A percentile compares a stretch with the other conserved stretches of the same genome.
phyloP scores from a whole-genome alignment of 768 basidiomycete genomes.

The Mycena belliarum region DNA sequence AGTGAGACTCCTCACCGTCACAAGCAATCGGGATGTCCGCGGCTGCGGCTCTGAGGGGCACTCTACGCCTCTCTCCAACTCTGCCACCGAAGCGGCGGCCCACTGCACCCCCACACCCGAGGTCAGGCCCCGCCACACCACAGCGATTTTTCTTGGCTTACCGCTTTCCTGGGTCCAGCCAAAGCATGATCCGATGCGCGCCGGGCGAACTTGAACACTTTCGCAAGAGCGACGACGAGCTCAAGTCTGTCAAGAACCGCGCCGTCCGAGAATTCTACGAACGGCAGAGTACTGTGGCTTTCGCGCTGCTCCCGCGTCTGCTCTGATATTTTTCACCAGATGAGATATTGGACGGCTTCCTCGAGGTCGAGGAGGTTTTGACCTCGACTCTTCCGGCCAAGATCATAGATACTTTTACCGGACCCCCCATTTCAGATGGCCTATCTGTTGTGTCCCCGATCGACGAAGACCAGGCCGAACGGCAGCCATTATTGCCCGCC shows the following conservation, averaged over 20 bases:
- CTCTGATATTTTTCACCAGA: not conserved
- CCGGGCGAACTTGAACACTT: conserved; percentile 11
- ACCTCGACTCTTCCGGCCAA: conserved; percentile 15
- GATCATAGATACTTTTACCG: conserved; percentile 10
- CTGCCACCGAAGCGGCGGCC: conserved; percentile 9
- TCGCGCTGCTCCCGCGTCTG: not conserved
- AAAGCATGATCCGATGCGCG: conserved; percentile 16
- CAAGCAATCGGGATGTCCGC: not conserved
- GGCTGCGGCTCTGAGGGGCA: not conserved
- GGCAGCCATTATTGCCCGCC: conserved; percentile 15
- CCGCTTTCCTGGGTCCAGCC: conserved; percentile 14
- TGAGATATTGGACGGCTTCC: conserved; percentile 19
- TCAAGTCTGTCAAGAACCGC: conserved; percentile 14
- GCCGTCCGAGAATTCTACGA: conserved; percentile 16
- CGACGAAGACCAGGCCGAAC: conserved; percentile 9
- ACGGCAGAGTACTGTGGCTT: conserved; percentile 11
- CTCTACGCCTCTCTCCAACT: not conserved
- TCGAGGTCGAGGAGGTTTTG: conserved; percentile 18
- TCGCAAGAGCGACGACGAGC: conserved; percentile 18
- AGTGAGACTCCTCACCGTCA: not conserved
- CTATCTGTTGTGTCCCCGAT: conserved; percentile 1
- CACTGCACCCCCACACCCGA: not conserved
- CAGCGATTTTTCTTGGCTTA: not conserved
- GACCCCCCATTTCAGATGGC: conserved; percentile 6
- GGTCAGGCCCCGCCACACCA: too few species aligned